A percentile compares a stretch with the other conserved stretches of the same genome.
Conservation (phyloP, 495 filamentous ascomycete species). For the Aspergillus sparsus region DNA sequence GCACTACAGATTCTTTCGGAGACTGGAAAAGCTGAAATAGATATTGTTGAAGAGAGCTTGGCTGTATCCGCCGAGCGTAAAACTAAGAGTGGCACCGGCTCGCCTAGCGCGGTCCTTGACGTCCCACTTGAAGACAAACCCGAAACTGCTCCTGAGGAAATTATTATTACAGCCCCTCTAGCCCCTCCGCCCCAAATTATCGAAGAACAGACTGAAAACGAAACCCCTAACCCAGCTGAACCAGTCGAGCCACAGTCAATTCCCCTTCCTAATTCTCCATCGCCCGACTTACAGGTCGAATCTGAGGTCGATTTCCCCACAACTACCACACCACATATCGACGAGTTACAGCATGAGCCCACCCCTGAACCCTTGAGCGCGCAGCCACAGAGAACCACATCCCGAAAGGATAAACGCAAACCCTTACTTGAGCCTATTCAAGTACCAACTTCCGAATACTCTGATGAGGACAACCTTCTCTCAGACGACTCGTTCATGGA, state of each 20-base stretch:
- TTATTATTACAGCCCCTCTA: constrained; percentile 16
- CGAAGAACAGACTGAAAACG: constrained; percentile 23
- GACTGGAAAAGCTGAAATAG: constrained; percentile 32
- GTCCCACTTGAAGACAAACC: constrained; percentile 38
- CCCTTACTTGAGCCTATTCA: constrained; percentile 57
- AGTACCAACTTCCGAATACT: constrained; percentile 54
- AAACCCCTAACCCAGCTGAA: constrained; percentile 15
- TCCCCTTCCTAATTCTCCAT: constrained; percentile 28
- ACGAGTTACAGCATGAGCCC: constrained; percentile 23
- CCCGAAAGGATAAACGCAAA: constrained; percentile 50
- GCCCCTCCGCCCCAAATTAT: constrained; percentile 26
- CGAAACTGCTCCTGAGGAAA: constrained; percentile 32
- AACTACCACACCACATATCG: constrained; percentile 13
- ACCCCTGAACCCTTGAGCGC: constrained; percentile 26
- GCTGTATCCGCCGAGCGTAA: constrained; percentile 28
- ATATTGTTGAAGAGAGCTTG: constrained; percentile 27
- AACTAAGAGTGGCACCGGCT: constrained; percentile 37
- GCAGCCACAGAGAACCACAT: constrained; percentile 21
- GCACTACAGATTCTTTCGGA: constrained; percentile 13
- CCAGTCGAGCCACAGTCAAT: constrained; percentile 21
- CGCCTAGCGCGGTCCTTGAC: constrained; percentile 37
- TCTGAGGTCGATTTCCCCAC: constrained; percentile 24
- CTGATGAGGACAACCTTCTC: constrained; percentile 63
- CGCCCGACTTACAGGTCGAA: constrained; percentile 22
- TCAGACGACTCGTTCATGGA: constrained; percentile 91